Evolutionary conservation across 805 yeast genomes (phyloP).

Genomic region (Ogataea paradorogensis): DNA sequence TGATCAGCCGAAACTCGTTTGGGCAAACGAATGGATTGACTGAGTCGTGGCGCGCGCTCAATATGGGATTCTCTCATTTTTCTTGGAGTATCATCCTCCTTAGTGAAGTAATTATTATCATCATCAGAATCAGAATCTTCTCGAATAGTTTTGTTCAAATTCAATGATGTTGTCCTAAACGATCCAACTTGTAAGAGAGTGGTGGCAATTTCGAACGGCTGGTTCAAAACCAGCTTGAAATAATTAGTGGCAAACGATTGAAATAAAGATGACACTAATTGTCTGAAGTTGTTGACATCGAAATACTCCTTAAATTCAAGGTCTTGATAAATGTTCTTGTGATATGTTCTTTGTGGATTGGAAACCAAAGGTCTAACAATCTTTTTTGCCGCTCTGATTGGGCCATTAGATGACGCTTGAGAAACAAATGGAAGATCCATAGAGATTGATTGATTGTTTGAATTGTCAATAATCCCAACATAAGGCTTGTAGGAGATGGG

Average conservation of each 20-base stretch:
- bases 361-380: constrained; percentile 23
- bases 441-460: constrained; percentile 34
- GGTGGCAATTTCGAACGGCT: constrained; percentile 85
- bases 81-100: constrained; percentile 23
- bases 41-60: constrained; percentile 22
- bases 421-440: constrained; percentile 30
- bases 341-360: constrained; percentile 19
- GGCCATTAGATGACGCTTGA: constrained; percentile 10
- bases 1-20: constrained; percentile 3
- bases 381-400: constrained; percentile 17
- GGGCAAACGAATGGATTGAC: constrained; percentile 15
- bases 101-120: constrained; percentile 24
- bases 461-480: constrained; percentile 35
- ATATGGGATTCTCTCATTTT: constrained; percentile 28
- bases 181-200: constrained; percentile 78
- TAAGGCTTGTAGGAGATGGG: constrained; percentile 34
- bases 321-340: constrained; percentile 47
- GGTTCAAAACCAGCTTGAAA: constrained; percentile 63
- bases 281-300: constrained; percentile 55
- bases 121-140: constrained; percentile 40
- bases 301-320: constrained; percentile 66
- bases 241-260: constrained; percentile 67
- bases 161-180: constrained; percentile 35
- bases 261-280: constrained; percentile 53
- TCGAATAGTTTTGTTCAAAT: constrained; percentile 13